These are phyloP conservation scores for Talaromyces islandicus DNA, from an alignment of 2,329 filamentous ascomycete genomes.

Conservation along the genomic window DNA sequence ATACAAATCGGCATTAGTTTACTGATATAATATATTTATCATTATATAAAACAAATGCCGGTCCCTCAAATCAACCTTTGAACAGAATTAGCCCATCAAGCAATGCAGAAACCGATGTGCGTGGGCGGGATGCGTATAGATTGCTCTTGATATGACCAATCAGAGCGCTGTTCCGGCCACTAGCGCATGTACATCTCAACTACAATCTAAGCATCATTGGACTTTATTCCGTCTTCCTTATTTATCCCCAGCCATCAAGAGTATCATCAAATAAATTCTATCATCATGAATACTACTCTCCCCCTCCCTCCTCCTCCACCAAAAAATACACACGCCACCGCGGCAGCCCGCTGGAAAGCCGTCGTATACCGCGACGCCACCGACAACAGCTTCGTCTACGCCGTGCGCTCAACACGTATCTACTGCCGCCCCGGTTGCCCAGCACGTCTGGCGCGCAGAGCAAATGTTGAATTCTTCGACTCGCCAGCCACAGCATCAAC, in stretches of 20 bases:
- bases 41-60: no score
- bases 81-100: no score
- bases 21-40: no score
- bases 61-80: no score
- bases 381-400: conserved; percentile 49
- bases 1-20: no score
- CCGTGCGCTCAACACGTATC: conserved; percentile 50
- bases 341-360: conserved; percentile 37
- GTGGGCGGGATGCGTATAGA: no score
- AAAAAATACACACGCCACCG: background rate
- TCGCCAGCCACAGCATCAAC: conserved; percentile 41
- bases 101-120: no score
- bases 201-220: background rate
- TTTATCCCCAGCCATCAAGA: background rate
- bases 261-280: background rate
- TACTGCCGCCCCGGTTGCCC: conserved; percentile 53
- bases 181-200: background rate
- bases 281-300: background rate
- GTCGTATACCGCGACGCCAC: conserved; percentile 39
- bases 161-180: background rate
- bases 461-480: conserved; percentile 51
- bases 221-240: no score
- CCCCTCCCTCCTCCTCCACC: background rate
- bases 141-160: background rate
- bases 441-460: conserved; percentile 52